Evolutionary conservation across 495 filamentous ascomycete genomes (phyloP).

Genomic region (Choiromyces venosus): DNA sequence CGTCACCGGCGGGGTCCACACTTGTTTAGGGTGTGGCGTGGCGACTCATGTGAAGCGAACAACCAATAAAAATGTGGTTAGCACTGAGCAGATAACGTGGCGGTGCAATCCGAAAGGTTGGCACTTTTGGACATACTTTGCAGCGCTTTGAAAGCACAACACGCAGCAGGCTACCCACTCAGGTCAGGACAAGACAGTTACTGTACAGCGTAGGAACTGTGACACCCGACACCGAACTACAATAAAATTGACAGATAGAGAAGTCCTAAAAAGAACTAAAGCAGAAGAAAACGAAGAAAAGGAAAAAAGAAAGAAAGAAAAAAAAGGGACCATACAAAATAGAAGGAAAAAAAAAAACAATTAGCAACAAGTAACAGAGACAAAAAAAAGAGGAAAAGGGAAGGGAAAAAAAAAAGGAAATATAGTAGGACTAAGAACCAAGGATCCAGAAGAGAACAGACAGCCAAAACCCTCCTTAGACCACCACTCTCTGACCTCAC

Average conservation of each 20-base stretch:
- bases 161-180: background rate
- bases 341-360: background rate
- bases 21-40: constrained; percentile 23
- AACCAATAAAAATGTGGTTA: constrained; percentile 18
- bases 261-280: background rate
- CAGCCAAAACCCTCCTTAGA: background rate
- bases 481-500: constrained; percentile 5
- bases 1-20: constrained; percentile 22
- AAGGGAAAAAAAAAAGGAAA: background rate
- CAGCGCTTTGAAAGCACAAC: constrained; percentile 5
- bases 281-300: background rate
- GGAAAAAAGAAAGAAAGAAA: background rate
- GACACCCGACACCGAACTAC: constrained; percentile 17
- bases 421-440: background rate
- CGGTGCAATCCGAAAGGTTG: constrained; percentile 31
- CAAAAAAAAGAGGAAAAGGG: background rate
- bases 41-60: constrained; percentile 12
- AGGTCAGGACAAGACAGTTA: constrained; percentile 16
- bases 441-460: background rate
- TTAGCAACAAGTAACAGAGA: background rate
- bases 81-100: constrained; percentile 21
- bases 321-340: background rate
- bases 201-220: too few relatives aligned
- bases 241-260: background rate
- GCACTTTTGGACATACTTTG: constrained; percentile 32